A percentile compares a stretch with the other conserved stretches of the same genome.
Evolutionary conservation across 2,329 filamentous ascomycete species (phyloP).

Genomic region (Paecilomyces sp.): DNA sequence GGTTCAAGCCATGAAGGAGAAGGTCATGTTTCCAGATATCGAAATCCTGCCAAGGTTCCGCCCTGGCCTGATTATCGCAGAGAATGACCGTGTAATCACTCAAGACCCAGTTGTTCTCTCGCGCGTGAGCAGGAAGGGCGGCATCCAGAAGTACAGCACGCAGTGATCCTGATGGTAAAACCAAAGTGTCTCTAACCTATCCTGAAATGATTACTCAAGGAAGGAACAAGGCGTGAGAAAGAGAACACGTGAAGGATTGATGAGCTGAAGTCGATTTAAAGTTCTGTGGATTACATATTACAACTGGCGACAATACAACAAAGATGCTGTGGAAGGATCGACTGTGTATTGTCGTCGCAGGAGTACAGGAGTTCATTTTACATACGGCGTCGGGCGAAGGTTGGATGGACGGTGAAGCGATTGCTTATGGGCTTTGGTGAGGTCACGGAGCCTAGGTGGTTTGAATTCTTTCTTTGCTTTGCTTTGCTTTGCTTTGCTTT

Average conservation of each 20-base stretch:
- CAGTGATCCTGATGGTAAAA: neutral
- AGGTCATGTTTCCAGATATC: conserved; percentile 29
- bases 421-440: neutral
- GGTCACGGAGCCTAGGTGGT: neutral
- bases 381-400: neutral
- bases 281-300: neutral
- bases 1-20: conserved; percentile 6
- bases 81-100: neutral
- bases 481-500: neutral
- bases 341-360: neutral
- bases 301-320: neutral
- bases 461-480: neutral
- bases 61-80: neutral
- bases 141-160: conserved; percentile 2
- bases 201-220: neutral
- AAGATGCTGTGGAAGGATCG: neutral
- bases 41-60: conserved; percentile 31
- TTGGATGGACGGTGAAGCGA: neutral
- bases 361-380: neutral
- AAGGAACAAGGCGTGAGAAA: neutral
- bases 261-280: neutral
- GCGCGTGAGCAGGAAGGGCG: conserved; percentile 3
- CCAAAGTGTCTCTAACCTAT: too few relatives aligned
- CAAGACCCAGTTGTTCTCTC: neutral
- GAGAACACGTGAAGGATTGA: neutral